phyloP scores from a whole-genome alignment of 176 grass and related monocot species.

The Oryza longistaminata region DNA sequence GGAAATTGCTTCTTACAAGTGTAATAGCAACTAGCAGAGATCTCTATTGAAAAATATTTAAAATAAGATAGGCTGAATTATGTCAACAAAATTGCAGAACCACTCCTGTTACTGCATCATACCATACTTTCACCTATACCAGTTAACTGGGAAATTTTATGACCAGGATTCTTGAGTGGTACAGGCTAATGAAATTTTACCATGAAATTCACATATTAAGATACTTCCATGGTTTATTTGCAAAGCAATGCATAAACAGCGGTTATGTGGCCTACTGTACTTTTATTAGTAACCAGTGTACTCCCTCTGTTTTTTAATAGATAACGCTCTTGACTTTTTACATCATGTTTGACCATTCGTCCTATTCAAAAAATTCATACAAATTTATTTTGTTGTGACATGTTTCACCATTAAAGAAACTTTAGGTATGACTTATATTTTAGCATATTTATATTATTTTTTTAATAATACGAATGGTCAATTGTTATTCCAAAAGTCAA shows the following conservation, averaged over 20 bases:
- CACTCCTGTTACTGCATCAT: not conserved
- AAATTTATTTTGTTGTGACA: too few species aligned
- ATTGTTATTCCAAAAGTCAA: too few species aligned
- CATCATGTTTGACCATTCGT: too few species aligned
- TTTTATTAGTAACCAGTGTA: not conserved
- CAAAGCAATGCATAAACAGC: not conserved
- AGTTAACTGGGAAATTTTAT: not conserved
- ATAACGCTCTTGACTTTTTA: too few species aligned
- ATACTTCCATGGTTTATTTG: not conserved
- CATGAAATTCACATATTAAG: not conserved
- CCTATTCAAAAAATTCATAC: too few species aligned
- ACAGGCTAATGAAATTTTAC: not conserved
- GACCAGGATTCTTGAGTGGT: not conserved
- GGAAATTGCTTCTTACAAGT: not conserved
- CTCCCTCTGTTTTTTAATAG: too few species aligned
- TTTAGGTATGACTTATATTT: too few species aligned
- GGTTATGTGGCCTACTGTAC: not conserved
- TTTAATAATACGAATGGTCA: too few species aligned
- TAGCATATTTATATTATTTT: too few species aligned
- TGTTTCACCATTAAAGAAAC: too few species aligned
- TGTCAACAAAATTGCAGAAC: not conserved
- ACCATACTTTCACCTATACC: not conserved
- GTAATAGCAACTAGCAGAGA: not conserved
- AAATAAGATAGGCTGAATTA: not conserved
- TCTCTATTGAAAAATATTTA: not conserved